A percentile compares a stretch with the other conserved stretches of the same genome.
These are phyloP conservation scores for Chrysanthemum lavandulifolium DNA, from an alignment of 129 eudicot genomes.

Conservation along the genomic window DNA sequence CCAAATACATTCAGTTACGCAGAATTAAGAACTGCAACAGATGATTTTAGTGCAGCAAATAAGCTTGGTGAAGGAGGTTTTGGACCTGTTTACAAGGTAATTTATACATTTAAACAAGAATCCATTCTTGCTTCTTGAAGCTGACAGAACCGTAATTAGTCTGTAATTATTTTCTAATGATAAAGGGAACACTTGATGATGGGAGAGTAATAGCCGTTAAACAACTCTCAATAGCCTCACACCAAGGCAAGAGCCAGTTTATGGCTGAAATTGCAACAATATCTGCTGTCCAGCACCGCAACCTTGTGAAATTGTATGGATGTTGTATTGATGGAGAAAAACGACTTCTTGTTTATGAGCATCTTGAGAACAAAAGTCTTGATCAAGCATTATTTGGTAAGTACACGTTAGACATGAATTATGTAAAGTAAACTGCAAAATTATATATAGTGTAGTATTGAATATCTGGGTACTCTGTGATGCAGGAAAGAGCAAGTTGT, in stretches of 20 bases:
- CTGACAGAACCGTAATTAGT: no score
- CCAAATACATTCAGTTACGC: conserved; percentile 63
- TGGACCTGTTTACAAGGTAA: no score
- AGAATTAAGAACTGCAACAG: conserved; percentile 65
- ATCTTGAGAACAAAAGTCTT: conserved; percentile 80
- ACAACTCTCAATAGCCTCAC: conserved; percentile 68
- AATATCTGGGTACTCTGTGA: not conserved
- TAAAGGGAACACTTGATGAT: conserved; percentile 68
- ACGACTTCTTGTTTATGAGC: conserved; percentile 76
- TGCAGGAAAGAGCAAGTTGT: conserved; percentile 51
- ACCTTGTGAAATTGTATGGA: conserved; percentile 78
- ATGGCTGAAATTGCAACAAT: conserved; percentile 77
- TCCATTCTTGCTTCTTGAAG: no score
- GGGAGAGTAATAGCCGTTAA: conserved; percentile 73
- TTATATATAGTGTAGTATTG: no score
- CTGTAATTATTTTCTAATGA: not conserved
- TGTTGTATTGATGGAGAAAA: conserved; percentile 80
- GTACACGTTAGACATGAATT: no score
- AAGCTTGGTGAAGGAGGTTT: no score
- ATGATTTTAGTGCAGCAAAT: conserved; percentile 54
- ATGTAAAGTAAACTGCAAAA: not conserved
- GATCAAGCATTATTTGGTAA: conserved; percentile 78
- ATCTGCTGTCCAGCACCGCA: conserved; percentile 84
- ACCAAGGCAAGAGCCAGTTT: conserved; percentile 78
- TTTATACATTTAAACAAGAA: no score